phyloP scores from a whole-genome alignment of 2,329 filamentous ascomycete genomes.

The Pseudogymnoascus sp. region DNA sequence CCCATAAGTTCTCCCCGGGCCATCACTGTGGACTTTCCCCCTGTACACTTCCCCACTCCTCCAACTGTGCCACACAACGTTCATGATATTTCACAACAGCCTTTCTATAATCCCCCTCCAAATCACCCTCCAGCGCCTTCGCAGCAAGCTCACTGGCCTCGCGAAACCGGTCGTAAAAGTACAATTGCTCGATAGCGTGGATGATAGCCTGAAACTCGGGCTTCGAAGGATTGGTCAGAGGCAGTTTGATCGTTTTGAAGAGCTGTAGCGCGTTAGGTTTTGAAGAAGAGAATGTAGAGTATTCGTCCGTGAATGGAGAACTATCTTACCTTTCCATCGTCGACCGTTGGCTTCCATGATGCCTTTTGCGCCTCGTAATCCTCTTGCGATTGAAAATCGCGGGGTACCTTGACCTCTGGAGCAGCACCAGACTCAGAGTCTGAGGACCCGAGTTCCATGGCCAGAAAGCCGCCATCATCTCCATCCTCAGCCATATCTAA shows the following conservation, averaged over 20 bases:
- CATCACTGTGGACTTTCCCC: neutral
- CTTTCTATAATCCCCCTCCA: slow-evolving; percentile 9
- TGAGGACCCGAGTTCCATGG: slow-evolving; percentile 36
- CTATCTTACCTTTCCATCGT: slow-evolving; percentile 23
- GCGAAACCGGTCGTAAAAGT: slow-evolving; percentile 24
- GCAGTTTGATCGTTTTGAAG: slow-evolving; percentile 20
- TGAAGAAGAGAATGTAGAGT: neutral
- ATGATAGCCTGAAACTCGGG: slow-evolving; percentile 24
- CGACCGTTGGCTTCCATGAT: slow-evolving; percentile 24
- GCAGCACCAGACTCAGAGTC: slow-evolving; percentile 23
- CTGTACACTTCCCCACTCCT: neutral
- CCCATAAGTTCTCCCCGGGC: too few species aligned
- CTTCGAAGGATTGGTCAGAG: slow-evolving; percentile 23
- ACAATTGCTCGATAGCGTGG: slow-evolving; percentile 28
- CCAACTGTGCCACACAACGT: neutral
- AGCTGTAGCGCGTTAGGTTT: slow-evolving; percentile 17
- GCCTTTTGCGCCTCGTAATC: slow-evolving; percentile 21
- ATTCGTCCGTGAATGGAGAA: neutral
- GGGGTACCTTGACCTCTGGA: slow-evolving; percentile 20
- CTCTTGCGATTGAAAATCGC: slow-evolving; percentile 26
- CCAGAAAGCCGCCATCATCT: slow-evolving; percentile 32
- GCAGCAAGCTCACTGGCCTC: slow-evolving; percentile 17
- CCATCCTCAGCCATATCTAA: slow-evolving; percentile 20
- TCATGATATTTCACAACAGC: neutral
- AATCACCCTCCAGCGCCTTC: neutral